phyloP scores from a whole-genome alignment of 2,329 filamentous ascomycete genomes.

The Alternaria ventricosa region DNA sequence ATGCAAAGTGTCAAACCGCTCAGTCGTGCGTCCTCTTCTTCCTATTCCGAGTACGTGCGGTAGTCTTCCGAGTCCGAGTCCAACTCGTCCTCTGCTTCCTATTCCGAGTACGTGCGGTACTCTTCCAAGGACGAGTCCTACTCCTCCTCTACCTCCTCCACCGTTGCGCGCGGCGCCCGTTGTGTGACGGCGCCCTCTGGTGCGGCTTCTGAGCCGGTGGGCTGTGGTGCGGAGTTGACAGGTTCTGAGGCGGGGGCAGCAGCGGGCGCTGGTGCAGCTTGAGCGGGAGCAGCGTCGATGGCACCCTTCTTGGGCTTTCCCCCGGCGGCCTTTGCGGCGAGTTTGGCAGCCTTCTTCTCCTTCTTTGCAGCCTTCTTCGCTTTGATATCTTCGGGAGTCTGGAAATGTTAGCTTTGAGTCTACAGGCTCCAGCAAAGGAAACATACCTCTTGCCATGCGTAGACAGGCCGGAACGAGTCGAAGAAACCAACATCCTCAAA shows the following conservation, averaged over 20 bases:
- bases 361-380: conserved; percentile 54
- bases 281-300: conserved; percentile 33
- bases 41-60: not conserved
- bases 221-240: conserved; percentile 33
- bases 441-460: conserved; percentile 95
- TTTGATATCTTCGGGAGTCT: conserved; percentile 53
- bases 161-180: conserved; percentile 41
- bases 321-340: conserved; percentile 37
- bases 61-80: not conserved
- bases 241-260: conserved; percentile 15
- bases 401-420: not conserved
- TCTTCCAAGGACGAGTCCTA: not conserved
- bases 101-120: not conserved
- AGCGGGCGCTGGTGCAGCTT: conserved; percentile 13
- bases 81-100: conserved; percentile 45
- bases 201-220: conserved; percentile 37
- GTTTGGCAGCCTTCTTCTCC: conserved; percentile 45
- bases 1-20: conserved; percentile 7
- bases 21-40: not conserved
- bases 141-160: conserved; percentile 49
- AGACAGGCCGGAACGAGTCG: conserved; percentile 93
- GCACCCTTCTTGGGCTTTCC: conserved; percentile 44
- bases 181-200: conserved; percentile 32
- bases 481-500: conserved; percentile 99
- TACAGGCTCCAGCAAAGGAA: not conserved